Evolutionary conservation across 768 basidiomycete genomes (phyloP).

Genomic region (Leccinellum rugosiceps): DNA sequence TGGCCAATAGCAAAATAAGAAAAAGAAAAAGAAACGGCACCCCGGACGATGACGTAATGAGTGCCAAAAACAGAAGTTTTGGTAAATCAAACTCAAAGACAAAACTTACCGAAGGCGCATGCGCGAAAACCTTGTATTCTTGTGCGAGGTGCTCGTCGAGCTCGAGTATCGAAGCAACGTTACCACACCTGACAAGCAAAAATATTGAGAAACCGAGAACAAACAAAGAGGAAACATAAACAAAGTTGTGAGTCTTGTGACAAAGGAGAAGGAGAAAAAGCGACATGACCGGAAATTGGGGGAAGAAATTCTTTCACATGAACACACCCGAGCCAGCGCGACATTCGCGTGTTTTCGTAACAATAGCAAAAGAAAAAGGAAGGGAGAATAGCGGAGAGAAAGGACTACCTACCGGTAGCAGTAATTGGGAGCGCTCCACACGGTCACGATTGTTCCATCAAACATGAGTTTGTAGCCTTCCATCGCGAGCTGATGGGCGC

Average conservation of each 20-base stretch:
- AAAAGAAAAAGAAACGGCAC: not conserved
- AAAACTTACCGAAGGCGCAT: constrained; percentile 75
- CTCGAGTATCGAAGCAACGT: constrained; percentile 92
- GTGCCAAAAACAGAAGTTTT: not conserved
- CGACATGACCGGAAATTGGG: constrained; percentile 25
- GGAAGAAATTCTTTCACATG: constrained; percentile 3
- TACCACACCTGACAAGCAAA: constrained; percentile 69
- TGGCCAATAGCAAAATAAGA: not conserved
- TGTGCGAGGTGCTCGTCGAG: constrained; percentile 91
- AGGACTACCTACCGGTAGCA: constrained; percentile 77
- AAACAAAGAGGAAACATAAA: not conserved
- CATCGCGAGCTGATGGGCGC: constrained; percentile 98
- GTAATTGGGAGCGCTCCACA: constrained; percentile 98
- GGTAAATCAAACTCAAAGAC: constrained; percentile 2
- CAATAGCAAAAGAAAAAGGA: not conserved
- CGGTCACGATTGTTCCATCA: constrained; percentile 90
- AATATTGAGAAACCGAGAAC: not conserved
- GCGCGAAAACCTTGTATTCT: constrained; percentile 94
- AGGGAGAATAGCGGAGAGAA: not conserved
- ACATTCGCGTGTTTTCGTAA: not conserved
- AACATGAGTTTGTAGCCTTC: constrained; percentile 98
- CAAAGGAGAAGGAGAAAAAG: not conserved
- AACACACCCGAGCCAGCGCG: not conserved
- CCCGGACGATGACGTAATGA: constrained; percentile 14
- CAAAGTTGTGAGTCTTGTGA: constrained; percentile 12